Evolutionary conservation across 352 stramenopile species (phyloP), one percentile per base, ranked within the genome.

Genomic region (Phytophthora quininea): DNA sequence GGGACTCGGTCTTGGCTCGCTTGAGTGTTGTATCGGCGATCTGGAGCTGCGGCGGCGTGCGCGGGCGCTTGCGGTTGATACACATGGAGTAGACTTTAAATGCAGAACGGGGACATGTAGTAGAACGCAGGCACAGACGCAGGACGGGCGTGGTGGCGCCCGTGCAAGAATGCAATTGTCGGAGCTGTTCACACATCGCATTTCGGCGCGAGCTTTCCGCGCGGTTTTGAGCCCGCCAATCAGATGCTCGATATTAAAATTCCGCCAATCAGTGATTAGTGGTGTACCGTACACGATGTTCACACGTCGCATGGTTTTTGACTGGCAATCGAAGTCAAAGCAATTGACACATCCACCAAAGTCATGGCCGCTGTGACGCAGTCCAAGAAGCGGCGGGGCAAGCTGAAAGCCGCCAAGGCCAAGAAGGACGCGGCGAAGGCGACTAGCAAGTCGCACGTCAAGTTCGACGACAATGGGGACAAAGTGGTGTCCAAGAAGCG

Each of bases 311-410:
- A 70, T 40, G 40, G 48, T 73, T 24, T 24, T 79, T 78, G 65
- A 52, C 67, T 78, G 66, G 67, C 50, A 66, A 38, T 45, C 12
- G 15, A 10, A 11, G 9, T 31, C 7, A 3, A 51, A 45, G 48
- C n/a, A 50, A 49, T 62, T 49, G 47, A 56, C 31, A 37, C 24
- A 30, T 3, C 27, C 35, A 24, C 19, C 19, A 24, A 24, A 24
- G 19, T 31, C 50, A 92, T 91, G 82, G 70, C 47, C 27, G 68
- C 73, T 30, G 59, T 70, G 7, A 93, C 90, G 64, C 82, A 72
- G 47, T 93, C 84, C 24, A 91, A 93, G 80, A 93, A 93, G 74
- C 82, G 91, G 69, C 82, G 84, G 47, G 81, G 81, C 60, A 91
- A 91, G 77, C 67, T 80, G 48, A 93, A 91, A 60, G 52, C 59